Evolutionary conservation across 2,329 filamentous ascomycete genomes (phyloP), one percentile per base, ranked within the genome.

Genomic region (Cordyceps cateniannulata): DNA sequence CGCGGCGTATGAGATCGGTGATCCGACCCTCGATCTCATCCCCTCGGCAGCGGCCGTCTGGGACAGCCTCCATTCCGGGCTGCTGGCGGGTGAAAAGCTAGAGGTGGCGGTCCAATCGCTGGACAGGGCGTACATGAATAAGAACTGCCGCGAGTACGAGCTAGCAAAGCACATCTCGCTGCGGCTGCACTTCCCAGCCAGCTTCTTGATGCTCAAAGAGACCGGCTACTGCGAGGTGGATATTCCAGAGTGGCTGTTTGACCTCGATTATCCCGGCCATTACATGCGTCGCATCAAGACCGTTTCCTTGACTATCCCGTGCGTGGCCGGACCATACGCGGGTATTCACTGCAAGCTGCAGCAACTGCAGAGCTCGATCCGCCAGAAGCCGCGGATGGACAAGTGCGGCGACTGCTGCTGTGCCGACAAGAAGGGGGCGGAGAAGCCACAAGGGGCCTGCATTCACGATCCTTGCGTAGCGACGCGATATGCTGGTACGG

Each of bases 221-320:
- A 52, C 60, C 2, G 63, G 63, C 14, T 55, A 25, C 10, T 47
- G 44, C 20, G 38, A 60, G 27, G 14, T 76, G 27, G 45, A 61
- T 27, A 18, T 76, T 16, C 66, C 69, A 7, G 74, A 77, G 64
- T 35, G 63, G 5, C 40, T 72, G 5, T 76, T 71, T 62, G 74
- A 76, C 64, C 63, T 75, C 42, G 74, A 75, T 66, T 75, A 69
- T 61, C 75, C 76, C 0, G 74, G 75, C 3, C 75, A 77, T 64
- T 77, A 75, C 65, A 51, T 68, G 16, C 71, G 75, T 1, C 69
- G 72, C 6, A 72, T 76, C 60, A 66, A 65, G 20, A 63, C 68
- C 35, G 69, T 77, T 1, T 47, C 68, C 1, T 20, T 77, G 1
- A 66, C 72, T 0, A 69, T 77, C 10, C 73, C 70, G 0, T 71